phyloP scores from a whole-genome alignment of 495 filamentous ascomycete genomes.

The Lindgomyces ingoldianus region DNA sequence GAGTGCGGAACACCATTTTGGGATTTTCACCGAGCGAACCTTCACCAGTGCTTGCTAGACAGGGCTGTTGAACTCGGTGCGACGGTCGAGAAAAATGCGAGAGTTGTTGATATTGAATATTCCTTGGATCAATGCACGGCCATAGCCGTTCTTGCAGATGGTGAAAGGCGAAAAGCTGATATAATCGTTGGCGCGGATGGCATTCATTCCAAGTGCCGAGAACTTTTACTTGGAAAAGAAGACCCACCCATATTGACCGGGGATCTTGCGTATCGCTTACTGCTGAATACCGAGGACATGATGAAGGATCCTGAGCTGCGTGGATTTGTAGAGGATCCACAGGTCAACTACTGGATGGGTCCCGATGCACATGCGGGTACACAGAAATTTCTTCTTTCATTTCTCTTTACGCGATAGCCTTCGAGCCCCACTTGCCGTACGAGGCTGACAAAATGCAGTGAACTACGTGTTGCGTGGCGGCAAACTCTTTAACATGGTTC shows the following conservation, averaged over 20 bases:
- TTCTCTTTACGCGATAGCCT: not conserved
- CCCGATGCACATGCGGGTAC: slow-evolving; percentile 61
- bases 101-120: slow-evolving; percentile 30
- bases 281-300: slow-evolving; percentile 57
- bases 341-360: slow-evolving; percentile 74
- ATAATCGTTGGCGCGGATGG: slow-evolving; percentile 48
- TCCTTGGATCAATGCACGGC: slow-evolving; percentile 1
- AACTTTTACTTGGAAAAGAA: slow-evolving; percentile 32
- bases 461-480: slow-evolving; percentile 65
- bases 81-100: slow-evolving; percentile 32
- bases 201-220: slow-evolving; percentile 43
- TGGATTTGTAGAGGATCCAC: slow-evolving; percentile 53
- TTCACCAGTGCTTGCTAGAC: slow-evolving; percentile 24
- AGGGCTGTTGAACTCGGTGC: slow-evolving; percentile 29
- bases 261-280: slow-evolving; percentile 67
- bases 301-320: slow-evolving; percentile 53
- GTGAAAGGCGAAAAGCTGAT: slow-evolving; percentile 32
- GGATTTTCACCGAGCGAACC: slow-evolving; percentile 32
- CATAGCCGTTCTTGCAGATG: slow-evolving; percentile 36
- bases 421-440: not conserved
- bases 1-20: slow-evolving; percentile 30
- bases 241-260: slow-evolving; percentile 56
- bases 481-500: slow-evolving; percentile 66
- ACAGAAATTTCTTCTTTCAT: no score
- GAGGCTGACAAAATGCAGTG: slow-evolving; percentile 36